phyloP scores from a whole-genome alignment of 345 rosid species.

The Erodium maritimum region DNA sequence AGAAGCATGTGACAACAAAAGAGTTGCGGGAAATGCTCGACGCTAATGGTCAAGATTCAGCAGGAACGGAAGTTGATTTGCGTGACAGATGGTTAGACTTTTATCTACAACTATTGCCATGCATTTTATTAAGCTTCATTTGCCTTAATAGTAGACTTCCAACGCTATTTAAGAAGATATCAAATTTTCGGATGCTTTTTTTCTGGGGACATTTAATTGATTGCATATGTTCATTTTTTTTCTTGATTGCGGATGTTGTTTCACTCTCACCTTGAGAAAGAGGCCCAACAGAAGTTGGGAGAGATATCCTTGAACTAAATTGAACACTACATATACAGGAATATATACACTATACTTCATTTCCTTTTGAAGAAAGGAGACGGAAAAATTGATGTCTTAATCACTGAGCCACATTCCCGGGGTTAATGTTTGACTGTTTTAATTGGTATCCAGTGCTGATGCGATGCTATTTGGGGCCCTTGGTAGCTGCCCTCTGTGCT shows the following conservation, averaged over 20 bases:
- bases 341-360: neutral
- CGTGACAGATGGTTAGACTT: constrained; percentile 74
- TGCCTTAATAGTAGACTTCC: no score
- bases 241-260: no score
- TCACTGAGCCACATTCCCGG: neutral
- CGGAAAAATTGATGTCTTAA: neutral
- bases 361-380: no score
- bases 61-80: constrained; percentile 84
- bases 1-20: constrained; percentile 55
- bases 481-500: constrained; percentile 56
- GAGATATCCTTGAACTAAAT: no score
- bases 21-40: constrained; percentile 83
- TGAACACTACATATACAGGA: neutral
- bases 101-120: neutral
- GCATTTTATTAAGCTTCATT: neutral
- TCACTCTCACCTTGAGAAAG: no score
- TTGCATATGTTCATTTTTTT: no score
- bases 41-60: constrained; percentile 55
- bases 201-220: no score
- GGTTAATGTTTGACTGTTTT: constrained; percentile 2
- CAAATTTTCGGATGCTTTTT: neutral
- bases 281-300: no score
- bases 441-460: constrained; percentile 50
- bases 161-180: no score
- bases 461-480: constrained; percentile 96